These are phyloP conservation scores for Erodium trifolium DNA, from an alignment of 441 rosid genomes.

Conservation along the genomic window DNA sequence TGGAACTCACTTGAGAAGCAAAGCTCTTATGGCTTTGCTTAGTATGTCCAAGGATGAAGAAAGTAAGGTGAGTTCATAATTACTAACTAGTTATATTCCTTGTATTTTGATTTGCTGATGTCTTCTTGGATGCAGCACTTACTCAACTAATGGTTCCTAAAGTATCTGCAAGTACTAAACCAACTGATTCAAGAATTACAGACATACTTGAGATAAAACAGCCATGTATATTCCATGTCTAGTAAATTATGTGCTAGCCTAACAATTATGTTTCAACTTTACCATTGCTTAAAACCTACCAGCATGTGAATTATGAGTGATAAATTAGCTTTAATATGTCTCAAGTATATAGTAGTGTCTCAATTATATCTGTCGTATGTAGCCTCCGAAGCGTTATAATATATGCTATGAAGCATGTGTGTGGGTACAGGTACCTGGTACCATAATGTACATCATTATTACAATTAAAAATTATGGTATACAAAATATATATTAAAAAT, in stretches of 20 bases:
- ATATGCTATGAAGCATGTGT: too few species aligned
- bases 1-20: constrained; percentile 31
- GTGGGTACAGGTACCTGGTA: too few species aligned
- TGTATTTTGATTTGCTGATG: background rate
- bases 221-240: background rate
- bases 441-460: too few species aligned
- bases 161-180: background rate
- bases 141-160: background rate
- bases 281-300: background rate
- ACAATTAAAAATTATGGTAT: too few species aligned
- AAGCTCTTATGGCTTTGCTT: constrained; percentile 32
- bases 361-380: background rate
- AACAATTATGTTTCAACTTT: background rate
- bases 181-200: background rate
- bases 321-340: background rate
- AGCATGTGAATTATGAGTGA: background rate
- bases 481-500: too few species aligned
- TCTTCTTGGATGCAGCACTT: background rate
- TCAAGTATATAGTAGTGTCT: background rate
- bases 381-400: too few species aligned
- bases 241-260: background rate
- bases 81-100: background rate
- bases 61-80: constrained; percentile 29
- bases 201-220: background rate
- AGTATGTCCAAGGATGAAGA: constrained; percentile 42